Evolutionary conservation across 2,329 filamentous ascomycete genomes (phyloP).

Genomic region (Colletotrichum salicis): DNA sequence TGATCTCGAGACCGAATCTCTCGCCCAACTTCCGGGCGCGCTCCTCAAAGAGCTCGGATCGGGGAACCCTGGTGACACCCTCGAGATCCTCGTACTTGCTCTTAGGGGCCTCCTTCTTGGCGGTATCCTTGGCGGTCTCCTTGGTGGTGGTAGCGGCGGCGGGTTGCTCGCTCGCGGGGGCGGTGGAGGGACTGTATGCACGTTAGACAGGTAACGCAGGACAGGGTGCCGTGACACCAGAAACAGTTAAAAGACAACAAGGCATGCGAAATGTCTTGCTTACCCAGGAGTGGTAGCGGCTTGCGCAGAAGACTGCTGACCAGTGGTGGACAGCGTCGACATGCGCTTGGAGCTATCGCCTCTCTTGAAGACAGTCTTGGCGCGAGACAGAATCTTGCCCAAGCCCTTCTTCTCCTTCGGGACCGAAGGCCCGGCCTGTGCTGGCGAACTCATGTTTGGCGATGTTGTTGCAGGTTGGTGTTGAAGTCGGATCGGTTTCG

Average conservation of each 20-base stretch:
- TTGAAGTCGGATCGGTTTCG: neutral
- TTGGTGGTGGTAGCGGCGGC: slow-evolving; percentile 24
- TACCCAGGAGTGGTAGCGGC: slow-evolving; percentile 24
- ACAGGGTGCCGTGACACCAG: neutral
- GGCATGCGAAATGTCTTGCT: neutral
- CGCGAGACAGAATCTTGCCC: slow-evolving; percentile 58
- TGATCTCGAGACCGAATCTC: slow-evolving; percentile 66
- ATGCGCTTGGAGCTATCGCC: slow-evolving; percentile 45
- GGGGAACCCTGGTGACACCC: slow-evolving; percentile 54
- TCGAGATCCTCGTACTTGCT: slow-evolving; percentile 36
- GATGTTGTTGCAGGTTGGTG: neutral
- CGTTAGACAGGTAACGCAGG: slow-evolving; percentile 19
- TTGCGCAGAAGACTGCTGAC: slow-evolving; percentile 26
- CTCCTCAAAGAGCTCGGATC: slow-evolving; percentile 64
- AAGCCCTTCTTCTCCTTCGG: slow-evolving; percentile 58
- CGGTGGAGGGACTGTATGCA: slow-evolving; percentile 10
- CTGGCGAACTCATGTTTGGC: slow-evolving; percentile 55
- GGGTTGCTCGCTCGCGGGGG: slow-evolving; percentile 19
- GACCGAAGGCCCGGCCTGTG: slow-evolving; percentile 49
- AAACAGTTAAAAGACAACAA: neutral
- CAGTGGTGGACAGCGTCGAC: slow-evolving; percentile 25
- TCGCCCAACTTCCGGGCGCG: slow-evolving; percentile 66
- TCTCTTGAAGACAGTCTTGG: slow-evolving; percentile 62
- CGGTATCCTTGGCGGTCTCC: slow-evolving; percentile 26
- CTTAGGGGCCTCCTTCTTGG: slow-evolving; percentile 35